Conservation (phyloP, 1,284 basidiomycete species). For the Pseudozyma hubeiensis region DNA sequence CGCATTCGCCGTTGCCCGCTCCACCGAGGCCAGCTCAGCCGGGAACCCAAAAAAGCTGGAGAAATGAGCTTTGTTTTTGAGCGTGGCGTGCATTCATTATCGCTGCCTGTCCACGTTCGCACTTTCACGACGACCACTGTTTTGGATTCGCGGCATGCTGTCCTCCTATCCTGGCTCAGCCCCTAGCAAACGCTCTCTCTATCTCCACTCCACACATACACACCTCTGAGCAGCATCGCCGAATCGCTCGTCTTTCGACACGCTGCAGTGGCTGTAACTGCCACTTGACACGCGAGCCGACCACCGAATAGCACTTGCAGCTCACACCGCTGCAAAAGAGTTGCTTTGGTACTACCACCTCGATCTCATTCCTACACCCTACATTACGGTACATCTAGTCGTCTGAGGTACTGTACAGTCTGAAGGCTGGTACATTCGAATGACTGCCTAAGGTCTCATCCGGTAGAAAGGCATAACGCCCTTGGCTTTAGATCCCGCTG, state of each 20-base stretch:
- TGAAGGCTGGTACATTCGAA: background rate
- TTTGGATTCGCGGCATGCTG: background rate
- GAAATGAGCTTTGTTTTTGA: background rate
- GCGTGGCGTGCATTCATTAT: background rate
- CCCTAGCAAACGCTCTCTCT: background rate
- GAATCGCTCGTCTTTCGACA: too few relatives aligned
- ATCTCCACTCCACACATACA: background rate
- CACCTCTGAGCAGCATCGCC: too few relatives aligned
- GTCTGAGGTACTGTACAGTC: too few relatives aligned
- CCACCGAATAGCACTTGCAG: too few relatives aligned
- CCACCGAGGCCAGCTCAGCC: background rate
- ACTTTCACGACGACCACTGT: too few relatives aligned
- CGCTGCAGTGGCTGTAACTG: too few relatives aligned
- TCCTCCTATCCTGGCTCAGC: background rate
- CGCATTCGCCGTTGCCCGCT: background rate
- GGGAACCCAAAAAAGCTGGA: background rate
- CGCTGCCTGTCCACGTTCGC: conserved; percentile 1
- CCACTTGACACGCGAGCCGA: too few relatives aligned
- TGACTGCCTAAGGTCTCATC: background rate
- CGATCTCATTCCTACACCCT: background rate
- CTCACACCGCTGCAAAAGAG: background rate
- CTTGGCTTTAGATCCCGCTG: background rate
- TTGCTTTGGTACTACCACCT: background rate
- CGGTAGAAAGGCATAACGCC: background rate
- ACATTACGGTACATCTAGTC: background rate